phyloP scores from a whole-genome alignment of 805 yeast genomes.

The Wickerhamiella kazuoi region DNA sequence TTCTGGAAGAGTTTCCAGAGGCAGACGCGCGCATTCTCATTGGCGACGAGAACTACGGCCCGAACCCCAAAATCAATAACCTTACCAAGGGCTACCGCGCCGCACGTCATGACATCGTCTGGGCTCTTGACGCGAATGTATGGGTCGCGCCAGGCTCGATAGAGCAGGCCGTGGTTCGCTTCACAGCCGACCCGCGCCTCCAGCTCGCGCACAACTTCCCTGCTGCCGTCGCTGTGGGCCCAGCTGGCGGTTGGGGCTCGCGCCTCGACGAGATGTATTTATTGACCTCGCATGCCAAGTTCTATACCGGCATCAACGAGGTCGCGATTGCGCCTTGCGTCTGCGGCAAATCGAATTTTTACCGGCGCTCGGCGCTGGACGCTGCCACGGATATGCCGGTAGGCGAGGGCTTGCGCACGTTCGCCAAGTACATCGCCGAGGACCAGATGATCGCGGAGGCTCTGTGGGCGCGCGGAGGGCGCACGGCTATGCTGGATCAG shows the following conservation, averaged over 20 bases:
- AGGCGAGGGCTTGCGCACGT: constrained; percentile 39
- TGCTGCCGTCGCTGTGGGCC: constrained; percentile 10
- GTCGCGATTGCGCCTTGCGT: constrained; percentile 72
- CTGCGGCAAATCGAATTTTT: constrained; percentile 74
- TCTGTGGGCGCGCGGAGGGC: constrained; percentile 55
- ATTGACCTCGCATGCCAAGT: constrained; percentile 68
- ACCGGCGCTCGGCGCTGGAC: constrained; percentile 42
- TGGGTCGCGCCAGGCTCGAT: constrained; percentile 55
- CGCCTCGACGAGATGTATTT: constrained; percentile 71
- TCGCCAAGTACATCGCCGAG: constrained; percentile 73
- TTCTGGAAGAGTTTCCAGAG: constrained; percentile 36
- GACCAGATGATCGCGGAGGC: constrained; percentile 86
- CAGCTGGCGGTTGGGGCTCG: constrained; percentile 33
- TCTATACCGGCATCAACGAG: constrained; percentile 62
- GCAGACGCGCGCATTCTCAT: constrained; percentile 43
- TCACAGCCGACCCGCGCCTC: constrained; percentile 28
- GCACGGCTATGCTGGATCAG: constrained; percentile 68
- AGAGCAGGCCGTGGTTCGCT: constrained; percentile 36
- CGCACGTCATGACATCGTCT: constrained; percentile 56
- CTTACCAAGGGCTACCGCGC: constrained; percentile 57
- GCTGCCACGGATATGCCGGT: constrained; percentile 16
- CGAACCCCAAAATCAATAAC: constrained; percentile 80
- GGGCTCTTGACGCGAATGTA: constrained; percentile 79
- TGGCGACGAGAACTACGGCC: constrained; percentile 41
- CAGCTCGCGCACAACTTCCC: constrained; percentile 73